Evolutionary conservation across 202 grass and related monocot genomes (phyloP).

Genomic region (Dendrocalamus latiflorus): DNA sequence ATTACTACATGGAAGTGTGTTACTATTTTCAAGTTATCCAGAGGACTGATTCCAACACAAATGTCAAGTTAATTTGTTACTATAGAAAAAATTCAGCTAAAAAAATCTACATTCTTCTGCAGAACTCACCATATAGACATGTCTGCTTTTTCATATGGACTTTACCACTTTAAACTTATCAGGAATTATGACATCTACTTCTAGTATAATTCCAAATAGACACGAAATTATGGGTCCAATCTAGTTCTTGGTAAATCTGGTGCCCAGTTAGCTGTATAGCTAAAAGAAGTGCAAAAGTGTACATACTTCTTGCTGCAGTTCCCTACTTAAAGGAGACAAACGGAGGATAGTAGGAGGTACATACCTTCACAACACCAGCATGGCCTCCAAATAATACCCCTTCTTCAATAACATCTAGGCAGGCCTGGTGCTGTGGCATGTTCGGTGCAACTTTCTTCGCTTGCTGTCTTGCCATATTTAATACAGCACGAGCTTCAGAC

Average conservation of each 20-base stretch:
- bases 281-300: slow-evolving; percentile 1
- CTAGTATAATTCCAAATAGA: background rate
- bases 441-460: slow-evolving; percentile 59
- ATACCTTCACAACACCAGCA: slow-evolving; percentile 90
- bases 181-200: background rate
- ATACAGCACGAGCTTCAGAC: slow-evolving; percentile 72
- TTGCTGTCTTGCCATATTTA: slow-evolving; percentile 67
- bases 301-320: background rate
- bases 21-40: background rate
- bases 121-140: background rate
- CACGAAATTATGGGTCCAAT: background rate
- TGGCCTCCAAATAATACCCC: slow-evolving; percentile 76
- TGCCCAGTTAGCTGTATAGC: background rate
- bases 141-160: background rate
- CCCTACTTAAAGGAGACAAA: background rate
- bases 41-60: background rate
- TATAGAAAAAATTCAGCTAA: background rate
- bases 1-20: background rate
- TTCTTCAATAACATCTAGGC: slow-evolving; percentile 85
- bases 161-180: background rate
- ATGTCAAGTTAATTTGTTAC: background rate
- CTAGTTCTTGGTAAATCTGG: background rate
- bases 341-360: background rate
- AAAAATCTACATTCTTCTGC: background rate
- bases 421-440: slow-evolving; percentile 86